phyloP scores from a whole-genome alignment of 352 stramenopile species.

The Halophytophthora polymorphica region DNA sequence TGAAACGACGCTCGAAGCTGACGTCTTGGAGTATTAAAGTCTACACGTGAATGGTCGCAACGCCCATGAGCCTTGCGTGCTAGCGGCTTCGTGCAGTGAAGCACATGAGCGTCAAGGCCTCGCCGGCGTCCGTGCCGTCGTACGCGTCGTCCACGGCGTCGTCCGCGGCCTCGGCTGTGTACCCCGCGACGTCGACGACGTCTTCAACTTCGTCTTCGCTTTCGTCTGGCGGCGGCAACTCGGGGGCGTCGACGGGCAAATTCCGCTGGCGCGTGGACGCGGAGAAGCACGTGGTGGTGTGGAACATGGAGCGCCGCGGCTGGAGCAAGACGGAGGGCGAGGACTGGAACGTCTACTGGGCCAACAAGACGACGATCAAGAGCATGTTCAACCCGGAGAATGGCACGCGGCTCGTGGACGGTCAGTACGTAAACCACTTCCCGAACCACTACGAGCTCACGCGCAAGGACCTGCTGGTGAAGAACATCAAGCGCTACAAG shows the following conservation, averaged over 20 bases:
- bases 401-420: slow-evolving; percentile 51
- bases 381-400: slow-evolving; percentile 89
- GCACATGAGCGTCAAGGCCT: too few relatives aligned
- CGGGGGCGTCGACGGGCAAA: slow-evolving; percentile 11
- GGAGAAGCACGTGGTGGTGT: slow-evolving; percentile 80
- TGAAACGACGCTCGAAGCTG: too few relatives aligned
- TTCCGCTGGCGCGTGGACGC: slow-evolving; percentile 69
- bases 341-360: slow-evolving; percentile 95
- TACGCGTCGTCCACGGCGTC: slow-evolving; percentile 9
- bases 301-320: slow-evolving; percentile 81
- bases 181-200: slow-evolving; percentile 1
- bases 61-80: background rate
- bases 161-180: slow-evolving; percentile 2
- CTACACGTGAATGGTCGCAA: background rate
- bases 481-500: slow-evolving; percentile 92
- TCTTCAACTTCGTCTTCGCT: slow-evolving; percentile 4
- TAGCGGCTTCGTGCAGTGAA: too few relatives aligned
- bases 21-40: too few relatives aligned
- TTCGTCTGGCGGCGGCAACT: slow-evolving; percentile 1
- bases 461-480: slow-evolving; percentile 92
- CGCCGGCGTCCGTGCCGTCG: background rate
- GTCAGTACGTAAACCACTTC: slow-evolving; percentile 83
- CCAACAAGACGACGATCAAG: slow-evolving; percentile 86
- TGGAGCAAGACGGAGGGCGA: slow-evolving; percentile 81
- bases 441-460: slow-evolving; percentile 93